A percentile compares a stretch with the other conserved stretches of the same genome.
phyloP scores from a whole-genome alignment of 2,329 filamentous ascomycete genomes.

The Epichloe brachyelytri region DNA sequence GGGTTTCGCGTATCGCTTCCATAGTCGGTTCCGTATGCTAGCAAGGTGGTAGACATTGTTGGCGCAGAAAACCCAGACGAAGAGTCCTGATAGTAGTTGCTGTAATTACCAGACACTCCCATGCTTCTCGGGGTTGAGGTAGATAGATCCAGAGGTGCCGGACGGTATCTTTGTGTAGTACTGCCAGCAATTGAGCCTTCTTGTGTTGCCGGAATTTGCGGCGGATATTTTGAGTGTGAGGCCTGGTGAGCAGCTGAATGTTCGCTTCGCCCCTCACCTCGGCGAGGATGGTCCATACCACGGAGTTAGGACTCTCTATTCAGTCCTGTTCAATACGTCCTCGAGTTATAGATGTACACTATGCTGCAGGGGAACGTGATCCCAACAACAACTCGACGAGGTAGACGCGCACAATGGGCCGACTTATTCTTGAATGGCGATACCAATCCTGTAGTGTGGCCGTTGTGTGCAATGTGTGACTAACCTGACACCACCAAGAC shows the following conservation, averaged over 20 bases:
- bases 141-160: conserved; percentile 36
- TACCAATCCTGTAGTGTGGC: conserved; percentile 33
- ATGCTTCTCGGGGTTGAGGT: conserved; percentile 35
- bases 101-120: conserved; percentile 44
- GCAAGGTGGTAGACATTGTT: conserved; percentile 41
- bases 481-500: not conserved
- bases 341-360: not conserved
- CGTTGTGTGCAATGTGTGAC: not conserved
- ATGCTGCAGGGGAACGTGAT: not conserved
- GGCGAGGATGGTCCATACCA: conserved; percentile 70
- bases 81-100: conserved; percentile 45
- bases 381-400: no score
- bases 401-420: not conserved
- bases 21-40: conserved; percentile 54
- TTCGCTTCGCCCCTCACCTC: conserved; percentile 63
- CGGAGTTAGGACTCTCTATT: conserved; percentile 32
- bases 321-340: not conserved
- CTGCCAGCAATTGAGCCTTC: conserved; percentile 21
- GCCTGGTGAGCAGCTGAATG: conserved; percentile 46
- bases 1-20: conserved; percentile 46
- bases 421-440: conserved; percentile 37
- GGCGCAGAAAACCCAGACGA: conserved; percentile 37
- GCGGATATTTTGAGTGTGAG: conserved; percentile 39
- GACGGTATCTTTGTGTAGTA: conserved; percentile 32
- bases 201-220: conserved; percentile 36